Percentiles rank a stretch among this genome's conserved stretches.
Evolutionary conservation across 352 stramenopile genomes (phyloP).

Genomic region (Albugo candida): DNA sequence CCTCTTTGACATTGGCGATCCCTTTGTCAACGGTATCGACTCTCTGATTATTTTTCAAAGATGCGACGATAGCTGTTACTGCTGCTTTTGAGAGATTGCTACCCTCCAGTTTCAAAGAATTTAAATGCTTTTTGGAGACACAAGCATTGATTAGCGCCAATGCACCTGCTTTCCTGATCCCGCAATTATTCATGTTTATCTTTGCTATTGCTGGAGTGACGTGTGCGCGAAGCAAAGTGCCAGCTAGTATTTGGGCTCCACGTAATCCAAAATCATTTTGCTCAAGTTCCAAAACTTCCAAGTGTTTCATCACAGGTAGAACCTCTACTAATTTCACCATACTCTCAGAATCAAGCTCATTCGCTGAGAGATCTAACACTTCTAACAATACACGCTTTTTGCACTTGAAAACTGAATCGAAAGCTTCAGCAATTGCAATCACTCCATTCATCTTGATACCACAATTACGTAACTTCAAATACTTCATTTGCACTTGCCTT

Average conservation of each 20-base stretch:
- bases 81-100: slow-evolving; percentile 62
- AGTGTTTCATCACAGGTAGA: slow-evolving; percentile 18
- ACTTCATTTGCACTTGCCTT: slow-evolving; percentile 38
- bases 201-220: slow-evolving; percentile 29
- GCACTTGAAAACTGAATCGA: slow-evolving; percentile 22
- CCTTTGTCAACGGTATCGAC: slow-evolving; percentile 36
- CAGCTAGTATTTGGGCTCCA: slow-evolving; percentile 57
- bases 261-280: slow-evolving; percentile 86
- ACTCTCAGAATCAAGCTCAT: slow-evolving; percentile 69
- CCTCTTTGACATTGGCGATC: slow-evolving; percentile 73
- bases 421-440: slow-evolving; percentile 51
- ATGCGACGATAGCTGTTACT: slow-evolving; percentile 25
- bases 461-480: slow-evolving; percentile 83
- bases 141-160: slow-evolving; percentile 50
- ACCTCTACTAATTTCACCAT: slow-evolving; percentile 25
- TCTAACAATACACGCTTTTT: slow-evolving; percentile 55
- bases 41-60: slow-evolving; percentile 32
- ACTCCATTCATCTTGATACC: slow-evolving; percentile 81
- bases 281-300: slow-evolving; percentile 78
- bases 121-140: slow-evolving; percentile 27
- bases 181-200: slow-evolving; percentile 74
- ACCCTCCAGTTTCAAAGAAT: slow-evolving; percentile 48
- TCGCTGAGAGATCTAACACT: slow-evolving; percentile 57
- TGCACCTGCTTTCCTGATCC: slow-evolving; percentile 78
- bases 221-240: slow-evolving; percentile 29